Evolutionary conservation across 2,329 filamentous ascomycete genomes (phyloP).

Genomic region (Stemphylium lycopersici): DNA sequence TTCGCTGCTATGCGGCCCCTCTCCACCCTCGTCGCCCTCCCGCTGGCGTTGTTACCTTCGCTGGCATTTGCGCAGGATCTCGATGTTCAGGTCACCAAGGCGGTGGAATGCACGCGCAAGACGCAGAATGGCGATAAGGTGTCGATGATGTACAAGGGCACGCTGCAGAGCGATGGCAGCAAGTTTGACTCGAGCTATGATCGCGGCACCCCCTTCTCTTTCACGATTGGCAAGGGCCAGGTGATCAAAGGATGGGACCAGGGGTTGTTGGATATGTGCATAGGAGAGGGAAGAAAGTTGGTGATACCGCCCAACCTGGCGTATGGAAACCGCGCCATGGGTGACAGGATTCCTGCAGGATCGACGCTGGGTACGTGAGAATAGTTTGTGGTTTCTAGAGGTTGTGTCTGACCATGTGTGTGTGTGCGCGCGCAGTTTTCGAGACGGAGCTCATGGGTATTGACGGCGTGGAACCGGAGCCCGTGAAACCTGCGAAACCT

Average conservation of each 20-base stretch:
- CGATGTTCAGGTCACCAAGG: constrained; percentile 51
- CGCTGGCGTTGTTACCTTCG: constrained; percentile 30
- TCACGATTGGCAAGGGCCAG: constrained; percentile 77
- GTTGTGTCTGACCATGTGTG: constrained; percentile 15
- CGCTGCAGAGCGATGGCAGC: constrained; percentile 64
- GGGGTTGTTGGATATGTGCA: constrained; percentile 90
- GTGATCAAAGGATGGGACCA: constrained; percentile 97
- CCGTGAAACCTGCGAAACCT: constrained; percentile 3
- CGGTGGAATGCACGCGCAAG: constrained; percentile 53
- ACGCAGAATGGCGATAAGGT: constrained; percentile 55
- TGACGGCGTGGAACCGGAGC: constrained; percentile 55
- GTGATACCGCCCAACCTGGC: constrained; percentile 87
- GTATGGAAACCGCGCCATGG: constrained; percentile 77
- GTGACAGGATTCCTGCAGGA: constrained; percentile 74
- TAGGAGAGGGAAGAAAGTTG: constrained; percentile 86
- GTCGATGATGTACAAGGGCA: constrained; percentile 58
- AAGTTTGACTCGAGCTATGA: constrained; percentile 88
- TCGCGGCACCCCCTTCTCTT: constrained; percentile 74
- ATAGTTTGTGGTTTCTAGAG: neutral
- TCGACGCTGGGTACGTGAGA: constrained; percentile 72
- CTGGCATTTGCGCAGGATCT: constrained; percentile 37
- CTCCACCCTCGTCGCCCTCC: constrained; percentile 27
- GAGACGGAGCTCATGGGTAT: constrained; percentile 91
- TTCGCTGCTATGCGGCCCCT: constrained; percentile 39
- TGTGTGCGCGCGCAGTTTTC: constrained; percentile 67